A percentile compares a stretch with the other conserved stretches of the same genome.
Conservation (phyloP, 2,329 filamentous ascomycete genomes). For the Cryphonectria japonica region DNA sequence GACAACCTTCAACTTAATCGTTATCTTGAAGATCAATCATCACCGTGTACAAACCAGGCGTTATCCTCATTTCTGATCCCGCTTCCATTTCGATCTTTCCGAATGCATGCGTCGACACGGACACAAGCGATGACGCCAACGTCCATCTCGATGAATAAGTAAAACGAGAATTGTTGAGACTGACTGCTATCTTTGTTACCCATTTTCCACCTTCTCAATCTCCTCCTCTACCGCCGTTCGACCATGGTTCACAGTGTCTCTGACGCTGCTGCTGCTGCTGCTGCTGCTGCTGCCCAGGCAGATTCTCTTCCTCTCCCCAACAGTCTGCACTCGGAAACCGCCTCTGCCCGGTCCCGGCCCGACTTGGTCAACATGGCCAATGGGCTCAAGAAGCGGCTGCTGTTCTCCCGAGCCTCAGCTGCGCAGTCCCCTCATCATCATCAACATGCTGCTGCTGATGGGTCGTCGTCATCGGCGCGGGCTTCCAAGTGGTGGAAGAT, state of each 20-base stretch:
- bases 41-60: neutral
- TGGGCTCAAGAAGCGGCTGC: slow-evolving; percentile 29
- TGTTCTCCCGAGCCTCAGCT: slow-evolving; percentile 10
- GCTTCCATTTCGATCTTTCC: neutral
- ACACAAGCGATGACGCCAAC: neutral
- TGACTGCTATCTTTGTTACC: neutral
- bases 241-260: neutral
- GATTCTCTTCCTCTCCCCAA: slow-evolving; percentile 22
- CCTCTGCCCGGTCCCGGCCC: slow-evolving; percentile 23
- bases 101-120: slow-evolving; percentile 1
- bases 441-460: slow-evolving; percentile 14
- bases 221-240: neutral
- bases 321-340: slow-evolving; percentile 22
- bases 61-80: neutral
- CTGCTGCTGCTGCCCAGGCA: slow-evolving; percentile 35
- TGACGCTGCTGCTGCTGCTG: slow-evolving; percentile 33
- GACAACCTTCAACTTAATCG: neutral
- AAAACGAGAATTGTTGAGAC: neutral
- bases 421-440: slow-evolving; percentile 9
- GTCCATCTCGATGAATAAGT: neutral
- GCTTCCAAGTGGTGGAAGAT: slow-evolving; percentile 71
- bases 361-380: slow-evolving; percentile 30
- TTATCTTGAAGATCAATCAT: neutral
- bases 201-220: neutral
- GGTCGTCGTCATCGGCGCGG: neutral